Evolutionary conservation across 2,329 filamentous ascomycete species (phyloP).

Genomic region (Trichoderma brevicompactum): DNA sequence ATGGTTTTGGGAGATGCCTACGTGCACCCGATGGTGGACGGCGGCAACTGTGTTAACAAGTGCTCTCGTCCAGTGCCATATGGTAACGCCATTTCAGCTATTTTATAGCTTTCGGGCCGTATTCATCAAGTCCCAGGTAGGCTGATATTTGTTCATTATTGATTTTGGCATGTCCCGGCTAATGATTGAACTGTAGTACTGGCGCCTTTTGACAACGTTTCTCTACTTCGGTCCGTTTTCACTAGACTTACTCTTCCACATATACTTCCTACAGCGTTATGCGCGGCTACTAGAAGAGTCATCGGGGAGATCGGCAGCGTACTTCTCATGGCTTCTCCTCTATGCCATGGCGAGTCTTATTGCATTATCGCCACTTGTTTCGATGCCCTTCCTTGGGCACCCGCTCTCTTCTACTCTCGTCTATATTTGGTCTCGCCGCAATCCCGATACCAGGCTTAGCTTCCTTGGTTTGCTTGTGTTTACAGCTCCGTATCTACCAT

Average conservation of each 20-base stretch:
- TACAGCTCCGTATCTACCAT: constrained; percentile 90
- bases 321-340: constrained; percentile 92
- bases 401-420: constrained; percentile 90
- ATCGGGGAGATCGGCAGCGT: constrained; percentile 85
- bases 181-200: constrained; percentile 66
- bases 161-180: constrained; percentile 29
- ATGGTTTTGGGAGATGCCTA: constrained; percentile 99
- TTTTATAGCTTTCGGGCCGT: constrained; percentile 96
- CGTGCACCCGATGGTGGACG: constrained; percentile 96
- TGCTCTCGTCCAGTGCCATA: constrained; percentile 87
- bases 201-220: constrained; percentile 94
- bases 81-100: constrained; percentile 90
- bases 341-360: constrained; percentile 83
- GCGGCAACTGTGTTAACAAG: constrained; percentile 87
- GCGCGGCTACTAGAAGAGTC: constrained; percentile 93
- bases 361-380: constrained; percentile 80
- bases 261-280: constrained; percentile 98
- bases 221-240: constrained; percentile 96
- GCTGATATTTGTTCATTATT: constrained; percentile 36
- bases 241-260: constrained; percentile 93
- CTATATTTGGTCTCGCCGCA: constrained; percentile 96
- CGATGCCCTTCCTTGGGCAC: constrained; percentile 92
- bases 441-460: constrained; percentile 87
- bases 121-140: constrained; percentile 87
- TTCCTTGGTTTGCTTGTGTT: constrained; percentile 90